Evolutionary conservation across 176 grass and related monocot genomes (phyloP).

Genomic region (Melocanna baccifera): DNA sequence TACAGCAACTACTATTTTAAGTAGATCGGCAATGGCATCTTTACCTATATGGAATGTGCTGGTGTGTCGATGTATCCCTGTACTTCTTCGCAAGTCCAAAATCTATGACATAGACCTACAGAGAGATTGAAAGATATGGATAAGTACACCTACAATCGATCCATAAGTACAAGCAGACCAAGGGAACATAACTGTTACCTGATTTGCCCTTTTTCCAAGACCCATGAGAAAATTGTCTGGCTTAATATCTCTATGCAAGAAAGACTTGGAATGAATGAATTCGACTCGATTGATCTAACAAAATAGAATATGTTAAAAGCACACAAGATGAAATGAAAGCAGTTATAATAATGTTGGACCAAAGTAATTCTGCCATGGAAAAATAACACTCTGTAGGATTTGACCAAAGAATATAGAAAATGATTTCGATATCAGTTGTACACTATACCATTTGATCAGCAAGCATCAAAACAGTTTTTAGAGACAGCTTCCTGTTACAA

Average conservation of each 20-base stretch:
- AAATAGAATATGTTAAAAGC: slow-evolving; percentile 5
- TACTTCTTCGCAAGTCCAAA: slow-evolving; percentile 95
- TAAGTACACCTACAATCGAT: background rate
- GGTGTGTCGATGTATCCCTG: slow-evolving; percentile 69
- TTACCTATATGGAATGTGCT: slow-evolving; percentile 92
- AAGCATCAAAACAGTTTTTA: slow-evolving; percentile 90
- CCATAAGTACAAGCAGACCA: background rate
- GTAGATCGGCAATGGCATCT: background rate
- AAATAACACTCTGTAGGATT: background rate
- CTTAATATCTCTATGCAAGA: slow-evolving; percentile 90
- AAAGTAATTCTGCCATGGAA: background rate
- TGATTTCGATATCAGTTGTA: background rate
- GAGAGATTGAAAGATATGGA: background rate
- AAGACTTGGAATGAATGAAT: slow-evolving; percentile 81
- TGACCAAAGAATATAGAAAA: background rate
- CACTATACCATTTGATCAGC: slow-evolving; percentile 84
- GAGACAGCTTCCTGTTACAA: slow-evolving; percentile 75
- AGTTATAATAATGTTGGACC: background rate
- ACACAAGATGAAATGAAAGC: background rate
- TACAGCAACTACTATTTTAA: background rate
- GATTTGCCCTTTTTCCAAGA: slow-evolving; percentile 80
- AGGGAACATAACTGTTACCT: slow-evolving; percentile 37
- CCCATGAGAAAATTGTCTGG: slow-evolving; percentile 98
- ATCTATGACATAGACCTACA: slow-evolving; percentile 84
- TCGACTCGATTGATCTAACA: slow-evolving; percentile 76